These are phyloP conservation scores for Globisporangium alternatum DNA, from an alignment of 352 stramenopile species.

Conservation along the genomic window DNA sequence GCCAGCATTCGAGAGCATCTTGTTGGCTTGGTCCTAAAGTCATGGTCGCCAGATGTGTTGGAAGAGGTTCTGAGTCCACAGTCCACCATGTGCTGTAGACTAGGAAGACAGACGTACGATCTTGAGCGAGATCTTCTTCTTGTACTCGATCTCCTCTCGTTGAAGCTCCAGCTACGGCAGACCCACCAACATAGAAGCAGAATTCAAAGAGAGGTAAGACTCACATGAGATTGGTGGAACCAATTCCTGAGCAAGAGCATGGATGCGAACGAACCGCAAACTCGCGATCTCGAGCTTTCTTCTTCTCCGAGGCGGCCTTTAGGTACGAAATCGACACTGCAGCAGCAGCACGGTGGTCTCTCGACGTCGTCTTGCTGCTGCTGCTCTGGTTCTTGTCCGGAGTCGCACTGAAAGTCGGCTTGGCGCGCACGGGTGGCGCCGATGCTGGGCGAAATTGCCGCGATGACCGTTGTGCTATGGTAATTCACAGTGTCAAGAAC, in stretches of 20 bases:
- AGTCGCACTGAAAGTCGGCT: slow-evolving; percentile 11
- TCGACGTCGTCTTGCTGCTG: slow-evolving; percentile 4
- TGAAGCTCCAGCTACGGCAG: slow-evolving; percentile 42
- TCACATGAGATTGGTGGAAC: not conserved
- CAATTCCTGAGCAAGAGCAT: not conserved
- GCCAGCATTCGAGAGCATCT: slow-evolving; percentile 45
- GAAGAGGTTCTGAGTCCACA: too few relatives aligned
- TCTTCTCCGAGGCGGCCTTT: slow-evolving; percentile 54
- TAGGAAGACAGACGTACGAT: slow-evolving; percentile 29
- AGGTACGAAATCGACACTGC: slow-evolving; percentile 61
- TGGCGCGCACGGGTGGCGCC: slow-evolving; percentile 40
- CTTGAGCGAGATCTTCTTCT: slow-evolving; percentile 72
- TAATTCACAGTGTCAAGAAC: too few relatives aligned
- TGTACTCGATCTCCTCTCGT: slow-evolving; percentile 61
- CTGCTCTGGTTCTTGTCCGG: slow-evolving; percentile 12
- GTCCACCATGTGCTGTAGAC: not conserved
- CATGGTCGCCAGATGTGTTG: too few relatives aligned
- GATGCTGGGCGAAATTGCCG: slow-evolving; percentile 52
- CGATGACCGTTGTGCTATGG: not conserved
- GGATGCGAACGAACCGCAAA: slow-evolving; percentile 43
- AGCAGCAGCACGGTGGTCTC: slow-evolving; percentile 18
- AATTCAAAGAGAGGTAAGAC: not conserved
- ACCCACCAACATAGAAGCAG: not conserved
- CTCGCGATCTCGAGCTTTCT: slow-evolving; percentile 58
- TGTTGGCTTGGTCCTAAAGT: slow-evolving; percentile 69